Base-by-base conservation (phyloP, 1,139 yeast genomes). In the Kazachstania sp. region DNA sequence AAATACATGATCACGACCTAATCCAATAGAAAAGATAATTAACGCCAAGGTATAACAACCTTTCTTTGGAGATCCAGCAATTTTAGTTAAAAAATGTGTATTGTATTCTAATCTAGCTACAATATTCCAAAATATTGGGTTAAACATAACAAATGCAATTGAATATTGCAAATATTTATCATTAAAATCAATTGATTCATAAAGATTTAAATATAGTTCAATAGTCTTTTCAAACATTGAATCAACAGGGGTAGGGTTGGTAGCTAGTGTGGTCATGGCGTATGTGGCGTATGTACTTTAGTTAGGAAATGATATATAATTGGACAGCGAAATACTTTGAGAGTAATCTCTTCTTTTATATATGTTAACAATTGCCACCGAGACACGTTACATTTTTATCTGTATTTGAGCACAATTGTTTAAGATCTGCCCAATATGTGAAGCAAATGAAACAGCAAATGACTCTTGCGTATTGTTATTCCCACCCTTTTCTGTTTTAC, bases 101-200 rank as follows among this genome's bases (percentile, higher is more conserved):
- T 78, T 78, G 72, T 86, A 86, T 65, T 92, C 97, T 52, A 77
- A 60, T 59, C 97, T 76, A 9, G 98, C 98, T 29, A 79, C 95
- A 49, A 84, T 75, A 66, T 92, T 92, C 98, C 98, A 92, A 65
- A 88, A 90, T 32, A 86, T 77, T 15, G 98, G 98, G 64, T 92
- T 92, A 76, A 92, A 90, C 18, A 84, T 81, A 58, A 92, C 86
- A 43, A 83, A 75, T 12, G 68, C 71, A 43, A 79, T 58, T 1
- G 86, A 76, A 49, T 60, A 62, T 56, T 48, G 48, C 19, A 59
- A 53, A 43, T 51, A 47, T 15, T 37, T 44, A 13, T 55, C 56
- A 9, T 46, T 26, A 7, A 48, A 48, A 30, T 53, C 37, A 4
- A 51, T 39, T 3, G 38, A 31, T 26, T 37, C 28, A 9, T 31